phyloP scores from a whole-genome alignment of 345 rosid genomes.

The Citrus reticulata region DNA sequence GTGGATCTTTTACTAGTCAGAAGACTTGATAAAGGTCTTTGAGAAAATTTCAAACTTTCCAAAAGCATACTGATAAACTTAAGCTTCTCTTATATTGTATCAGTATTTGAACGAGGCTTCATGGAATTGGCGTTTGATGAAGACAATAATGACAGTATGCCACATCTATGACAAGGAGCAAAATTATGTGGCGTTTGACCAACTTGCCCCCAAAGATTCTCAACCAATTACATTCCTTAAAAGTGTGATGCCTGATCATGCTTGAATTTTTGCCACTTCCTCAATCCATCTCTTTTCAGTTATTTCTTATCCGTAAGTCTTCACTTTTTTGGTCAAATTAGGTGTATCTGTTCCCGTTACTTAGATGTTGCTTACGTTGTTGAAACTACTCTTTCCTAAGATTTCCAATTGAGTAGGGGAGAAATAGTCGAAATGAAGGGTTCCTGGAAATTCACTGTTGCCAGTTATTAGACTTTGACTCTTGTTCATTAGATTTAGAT shows the following conservation, averaged over 20 bases:
- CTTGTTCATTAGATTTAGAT: neutral
- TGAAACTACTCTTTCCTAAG: neutral
- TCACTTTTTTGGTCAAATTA: constrained; percentile 15
- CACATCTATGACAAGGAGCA: constrained; percentile 71
- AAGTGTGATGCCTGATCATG: constrained; percentile 68
- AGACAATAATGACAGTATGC: constrained; percentile 86
- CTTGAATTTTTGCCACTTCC: constrained; percentile 25
- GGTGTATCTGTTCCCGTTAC: constrained; percentile 18
- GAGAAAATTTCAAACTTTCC: neutral
- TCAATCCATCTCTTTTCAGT: constrained; percentile 9
- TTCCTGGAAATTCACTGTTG: constrained; percentile 18
- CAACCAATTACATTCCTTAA: constrained; percentile 67
- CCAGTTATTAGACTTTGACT: neutral
- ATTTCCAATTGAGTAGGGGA: neutral
- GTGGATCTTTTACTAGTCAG: neutral
- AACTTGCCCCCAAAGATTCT: constrained; percentile 69
- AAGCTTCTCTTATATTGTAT: constrained; percentile 3
- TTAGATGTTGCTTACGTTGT: neutral
- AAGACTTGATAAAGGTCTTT: neutral
- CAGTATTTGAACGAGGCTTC: constrained; percentile 85
- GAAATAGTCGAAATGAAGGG: constrained; percentile 20
- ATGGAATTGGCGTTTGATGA: constrained; percentile 95
- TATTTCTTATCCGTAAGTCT: constrained; percentile 15
- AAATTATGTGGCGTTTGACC: constrained; percentile 67
- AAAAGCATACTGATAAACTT: neutral